Evolutionary conservation across 2,329 filamentous ascomycete species (phyloP), one percentile per base, ranked within the genome.

Genomic region (Metarhizium sp.): DNA sequence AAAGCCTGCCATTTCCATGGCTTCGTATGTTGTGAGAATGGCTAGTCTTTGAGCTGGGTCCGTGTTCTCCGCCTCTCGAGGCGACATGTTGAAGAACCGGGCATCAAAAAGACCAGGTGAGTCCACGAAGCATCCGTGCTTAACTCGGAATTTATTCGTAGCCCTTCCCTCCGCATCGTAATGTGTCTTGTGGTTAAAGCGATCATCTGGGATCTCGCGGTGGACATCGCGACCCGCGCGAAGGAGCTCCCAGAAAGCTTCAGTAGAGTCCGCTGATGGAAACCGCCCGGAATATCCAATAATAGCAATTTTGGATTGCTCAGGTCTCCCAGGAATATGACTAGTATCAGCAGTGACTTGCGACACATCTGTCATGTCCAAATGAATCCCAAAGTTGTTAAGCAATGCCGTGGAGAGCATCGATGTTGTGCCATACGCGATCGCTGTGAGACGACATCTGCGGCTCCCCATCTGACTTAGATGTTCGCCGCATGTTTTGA

Each of bases 41-140:
- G 85, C 83, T 36, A 91, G 73, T 60, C 88, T 78, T 64, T 89
- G 87, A 75, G 86, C 86, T 0, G 88, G 88, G 66, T 91, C 88
- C 1, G 82, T 86, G 61, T 88, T 83, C 45, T 79, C 78, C n/a
- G 87, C 56, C 69, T 91, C 87, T 59, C 84, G 78, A 3, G 87
- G 87, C 46, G 86, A 90, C 79, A 91, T 89, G 67, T 87, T 87
- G 78, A 91, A 91, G 73, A 92, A 90, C 0, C 80, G 75, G 4
- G 85, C 80, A 63, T 92, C 87, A 62, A 91, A 91, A 25, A 85
- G 74, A 55, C 84, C 85, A 0, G 87, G 85, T 55, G 87, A 76
- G 42, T 88, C 79, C 54, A 88, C 67, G 61, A 71, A 90, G 71
- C 84, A 87, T 10, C 87, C 87, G 59, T 80, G 88, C 3, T 80